These are phyloP conservation scores for Sporothrix curviconia DNA, from an alignment of 2,329 filamentous ascomycete genomes.

Conservation along the genomic window DNA sequence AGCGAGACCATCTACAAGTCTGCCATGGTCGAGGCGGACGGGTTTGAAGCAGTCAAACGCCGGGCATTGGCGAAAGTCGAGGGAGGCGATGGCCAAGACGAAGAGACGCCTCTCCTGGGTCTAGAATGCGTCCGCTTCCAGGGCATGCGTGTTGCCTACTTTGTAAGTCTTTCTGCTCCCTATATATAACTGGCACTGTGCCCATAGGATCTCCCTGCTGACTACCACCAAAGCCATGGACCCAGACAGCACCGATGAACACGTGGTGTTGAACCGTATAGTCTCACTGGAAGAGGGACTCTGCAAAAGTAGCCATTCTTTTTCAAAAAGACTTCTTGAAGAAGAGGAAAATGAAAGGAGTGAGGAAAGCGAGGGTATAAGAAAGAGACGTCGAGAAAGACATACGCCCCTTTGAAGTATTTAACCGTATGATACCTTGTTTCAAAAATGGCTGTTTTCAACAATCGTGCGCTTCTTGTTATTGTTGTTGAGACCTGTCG, in stretches of 20 bases:
- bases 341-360: too few relatives aligned
- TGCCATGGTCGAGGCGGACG: slow-evolving; percentile 68
- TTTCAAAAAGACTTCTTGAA: too few relatives aligned
- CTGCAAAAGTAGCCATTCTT: too few relatives aligned
- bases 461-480: too few relatives aligned
- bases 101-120: slow-evolving; percentile 41
- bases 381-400: too few relatives aligned
- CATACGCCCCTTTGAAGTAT: too few relatives aligned
- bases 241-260: slow-evolving; percentile 69
- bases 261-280: slow-evolving; percentile 81
- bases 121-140: slow-evolving; percentile 82
- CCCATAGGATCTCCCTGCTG: neutral
- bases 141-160: slow-evolving; percentile 81
- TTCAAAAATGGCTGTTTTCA: too few relatives aligned
- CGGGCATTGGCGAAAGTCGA: slow-evolving; percentile 76
- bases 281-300: slow-evolving; percentile 85
- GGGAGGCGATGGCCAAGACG: slow-evolving; percentile 59
- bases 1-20: slow-evolving; percentile 72
- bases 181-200: too few relatives aligned
- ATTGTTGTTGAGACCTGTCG: too few relatives aligned
- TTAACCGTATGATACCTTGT: too few relatives aligned
- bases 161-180: slow-evolving; percentile 33
- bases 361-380: too few relatives aligned
- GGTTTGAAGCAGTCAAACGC: slow-evolving; percentile 67
- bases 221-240: slow-evolving; percentile 49